Percentiles rank a stretch among this genome's conserved stretches.
These are phyloP conservation scores for Coniophora puteana DNA, from an alignment of 1,284 basidiomycete species.

Conservation along the genomic window DNA sequence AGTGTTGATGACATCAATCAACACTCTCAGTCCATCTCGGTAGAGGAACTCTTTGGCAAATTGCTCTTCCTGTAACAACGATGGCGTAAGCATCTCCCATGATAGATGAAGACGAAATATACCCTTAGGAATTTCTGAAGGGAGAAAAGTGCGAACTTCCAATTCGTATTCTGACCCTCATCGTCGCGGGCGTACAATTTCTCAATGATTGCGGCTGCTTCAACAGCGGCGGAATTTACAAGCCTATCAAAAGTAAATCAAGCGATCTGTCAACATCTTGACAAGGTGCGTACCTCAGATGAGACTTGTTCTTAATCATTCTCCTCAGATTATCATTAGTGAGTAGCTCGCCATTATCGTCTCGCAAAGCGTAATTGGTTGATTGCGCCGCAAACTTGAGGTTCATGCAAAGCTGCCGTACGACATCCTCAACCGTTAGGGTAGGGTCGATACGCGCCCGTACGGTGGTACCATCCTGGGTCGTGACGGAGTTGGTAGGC, in stretches of 20 bases:
- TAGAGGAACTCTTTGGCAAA: constrained; percentile 86
- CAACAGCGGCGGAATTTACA: constrained; percentile 77
- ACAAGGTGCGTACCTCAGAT: constrained; percentile 68
- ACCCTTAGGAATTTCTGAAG: constrained; percentile 83
- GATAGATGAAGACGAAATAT: background rate
- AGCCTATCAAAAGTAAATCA: constrained; percentile 43
- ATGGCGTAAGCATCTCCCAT: constrained; percentile 3
- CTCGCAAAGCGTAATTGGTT: constrained; percentile 80
- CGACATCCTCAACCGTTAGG: constrained; percentile 74
- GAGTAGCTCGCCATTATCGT: constrained; percentile 86
- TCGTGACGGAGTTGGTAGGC: constrained; percentile 79
- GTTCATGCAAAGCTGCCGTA: constrained; percentile 75
- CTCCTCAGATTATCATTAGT: constrained; percentile 85
- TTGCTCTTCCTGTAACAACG: constrained; percentile 69
- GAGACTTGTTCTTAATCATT: constrained; percentile 77
- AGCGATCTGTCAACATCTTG: constrained; percentile 5
- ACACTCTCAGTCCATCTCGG: constrained; percentile 69
- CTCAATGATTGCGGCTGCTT: constrained; percentile 77
- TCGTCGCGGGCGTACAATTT: constrained; percentile 67
- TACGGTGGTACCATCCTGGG: constrained; percentile 66
- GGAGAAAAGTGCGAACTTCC: constrained; percentile 73
- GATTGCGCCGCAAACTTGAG: constrained; percentile 83
- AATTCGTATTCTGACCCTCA: too few species aligned
- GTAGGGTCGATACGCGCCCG: constrained; percentile 79
- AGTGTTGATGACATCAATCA: constrained; percentile 71